Conservation (phyloP, 768 basidiomycete genomes). For the Aureoboletus auriporus region DNA sequence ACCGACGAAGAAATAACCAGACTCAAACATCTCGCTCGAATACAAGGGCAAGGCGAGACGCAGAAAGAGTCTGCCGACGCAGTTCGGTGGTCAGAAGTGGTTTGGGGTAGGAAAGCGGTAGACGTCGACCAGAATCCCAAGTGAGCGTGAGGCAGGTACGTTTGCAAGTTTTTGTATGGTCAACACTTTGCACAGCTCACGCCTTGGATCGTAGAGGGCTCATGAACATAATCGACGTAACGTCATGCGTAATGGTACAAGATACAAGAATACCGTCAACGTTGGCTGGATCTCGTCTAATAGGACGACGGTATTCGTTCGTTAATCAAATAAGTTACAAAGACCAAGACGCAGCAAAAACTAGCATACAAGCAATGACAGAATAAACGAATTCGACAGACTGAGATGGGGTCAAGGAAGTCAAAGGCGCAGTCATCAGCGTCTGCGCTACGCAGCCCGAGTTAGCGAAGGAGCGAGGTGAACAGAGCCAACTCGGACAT, state of each 20-base stretch:
- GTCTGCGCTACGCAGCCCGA: neutral
- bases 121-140: conserved; percentile 23
- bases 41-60: conserved; percentile 21
- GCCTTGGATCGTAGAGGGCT: neutral
- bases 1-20: conserved; percentile 49
- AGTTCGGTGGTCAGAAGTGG: conserved; percentile 49
- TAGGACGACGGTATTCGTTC: neutral
- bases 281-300: too few species aligned
- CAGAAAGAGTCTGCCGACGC: conserved; percentile 8
- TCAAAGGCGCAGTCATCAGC: neutral
- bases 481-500: conserved; percentile 1
- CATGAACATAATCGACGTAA: neutral
- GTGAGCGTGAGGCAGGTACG: conserved; percentile 38
- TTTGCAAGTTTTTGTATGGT: neutral
- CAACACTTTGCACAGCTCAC: neutral
- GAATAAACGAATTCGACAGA: conserved; percentile 7
- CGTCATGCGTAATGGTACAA: neutral
- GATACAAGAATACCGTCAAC: too few species aligned
- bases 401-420: neutral
- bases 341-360: neutral
- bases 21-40: conserved; percentile 50
- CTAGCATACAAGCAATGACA: conserved; percentile 5
- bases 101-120: conserved; percentile 37
- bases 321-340: neutral
- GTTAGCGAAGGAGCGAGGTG: neutral